Evolutionary conservation across 1,284 basidiomycete species (phyloP), one percentile per base, ranked within the genome.

Genomic region (Omphalotus olearius): DNA sequence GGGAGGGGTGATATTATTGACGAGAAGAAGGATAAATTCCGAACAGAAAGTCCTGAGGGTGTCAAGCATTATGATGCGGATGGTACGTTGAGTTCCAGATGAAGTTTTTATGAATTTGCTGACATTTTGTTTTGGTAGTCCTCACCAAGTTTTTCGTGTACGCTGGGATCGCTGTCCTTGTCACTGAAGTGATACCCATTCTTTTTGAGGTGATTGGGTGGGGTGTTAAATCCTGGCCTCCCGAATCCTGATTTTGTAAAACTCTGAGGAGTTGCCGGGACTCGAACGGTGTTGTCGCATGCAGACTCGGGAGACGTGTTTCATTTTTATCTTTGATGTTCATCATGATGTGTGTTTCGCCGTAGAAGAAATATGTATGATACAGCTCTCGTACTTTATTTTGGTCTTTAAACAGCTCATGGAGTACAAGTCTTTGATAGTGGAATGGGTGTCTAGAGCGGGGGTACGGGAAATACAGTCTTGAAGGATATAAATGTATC

Each of bases 141-240:
- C 68, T 95, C 56, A 95, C 93, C 26, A 96, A 95, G 70, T 87
- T 95, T 3, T 82, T 93, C 44, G 93, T 96, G 2, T 98, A 97
- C 64, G 78, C 80, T 47, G 93, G 92, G 0, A 95, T 97, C 54
- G 91, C 81, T 0, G 64, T 89, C 23, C 65, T 94, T 14, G 80
- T 85, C 0, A 68, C 72, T 4, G 81, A 85, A 53, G 65, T 73
- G 1, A 69, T 86, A 28, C 91, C 91, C 0, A 65, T 84, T 14
- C 66, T 83, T 60, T 93, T 93, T 61, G 82, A 85, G 60, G 49
- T 79, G 6, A 59, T 90, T 3, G 89, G 82, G 0, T 86, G 80
- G 82, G 86, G 86, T 18, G 72, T 85, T 36, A 62, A 54, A 4
- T 57, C 59, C 1, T 62, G 50, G 47, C 53, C 53, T 23, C 48